Evolutionary conservation across 805 yeast species (phyloP).

Genomic region (Yamadazyma takamatsuzukensis): DNA sequence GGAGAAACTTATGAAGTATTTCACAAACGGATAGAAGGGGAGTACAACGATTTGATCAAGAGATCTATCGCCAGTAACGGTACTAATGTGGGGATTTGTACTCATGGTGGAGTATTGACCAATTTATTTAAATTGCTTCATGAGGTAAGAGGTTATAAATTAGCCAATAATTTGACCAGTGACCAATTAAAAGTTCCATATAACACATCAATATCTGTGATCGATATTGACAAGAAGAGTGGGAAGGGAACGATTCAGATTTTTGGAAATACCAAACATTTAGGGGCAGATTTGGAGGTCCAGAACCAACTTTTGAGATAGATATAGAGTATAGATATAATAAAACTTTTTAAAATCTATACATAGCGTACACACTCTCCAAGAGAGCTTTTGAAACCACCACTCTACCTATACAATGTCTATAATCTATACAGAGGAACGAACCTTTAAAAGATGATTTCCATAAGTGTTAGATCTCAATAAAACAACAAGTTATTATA

Average conservation of each 20-base stretch:
- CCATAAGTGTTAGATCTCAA: slow-evolving; percentile 2
- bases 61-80: slow-evolving; percentile 28
- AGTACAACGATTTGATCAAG: slow-evolving; percentile 42
- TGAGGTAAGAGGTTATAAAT: slow-evolving; percentile 30
- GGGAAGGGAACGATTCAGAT: slow-evolving; percentile 43
- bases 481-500: neutral
- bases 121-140: slow-evolving; percentile 52
- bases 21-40: slow-evolving; percentile 44
- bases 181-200: slow-evolving; percentile 56
- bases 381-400: neutral
- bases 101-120: slow-evolving; percentile 82
- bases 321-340: slow-evolving; percentile 3
- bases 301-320: slow-evolving; percentile 46
- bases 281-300: slow-evolving; percentile 53
- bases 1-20: slow-evolving; percentile 59
- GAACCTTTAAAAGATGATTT: neutral
- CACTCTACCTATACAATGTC: slow-evolving; percentile 1
- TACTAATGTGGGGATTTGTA: slow-evolving; percentile 56
- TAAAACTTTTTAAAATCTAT: neutral
- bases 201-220: slow-evolving; percentile 69
- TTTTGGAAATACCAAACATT: slow-evolving; percentile 68
- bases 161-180: slow-evolving; percentile 35
- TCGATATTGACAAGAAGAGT: slow-evolving; percentile 48
- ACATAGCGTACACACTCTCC: neutral
- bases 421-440: slow-evolving; percentile 1